Conservation (phyloP, 176 grass and related monocot genomes). For the Oryza punctata region DNA sequence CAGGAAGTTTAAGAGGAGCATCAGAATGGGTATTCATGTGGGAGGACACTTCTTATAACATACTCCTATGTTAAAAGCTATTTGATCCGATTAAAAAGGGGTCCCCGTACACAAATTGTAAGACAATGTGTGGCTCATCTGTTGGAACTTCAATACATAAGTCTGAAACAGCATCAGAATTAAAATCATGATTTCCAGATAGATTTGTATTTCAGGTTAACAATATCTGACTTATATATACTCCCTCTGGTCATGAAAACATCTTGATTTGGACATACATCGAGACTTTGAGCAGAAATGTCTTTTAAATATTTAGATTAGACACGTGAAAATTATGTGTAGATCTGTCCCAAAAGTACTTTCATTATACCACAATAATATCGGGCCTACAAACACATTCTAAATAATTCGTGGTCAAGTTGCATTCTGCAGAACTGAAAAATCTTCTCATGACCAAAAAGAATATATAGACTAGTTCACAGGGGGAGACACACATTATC, state of each 20-base stretch:
- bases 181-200: not conserved
- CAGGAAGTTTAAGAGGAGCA: not conserved
- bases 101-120: not conserved
- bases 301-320: not conserved
- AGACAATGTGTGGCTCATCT: not conserved
- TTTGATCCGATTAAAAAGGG: slow-evolving; percentile 7
- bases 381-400: not conserved
- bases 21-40: not conserved
- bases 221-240: not conserved
- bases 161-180: not conserved
- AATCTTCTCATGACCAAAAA: not conserved
- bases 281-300: not conserved
- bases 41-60: not conserved
- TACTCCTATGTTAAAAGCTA: not conserved
- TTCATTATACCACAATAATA: not conserved
- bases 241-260: not conserved
- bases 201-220: not conserved
- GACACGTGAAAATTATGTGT: not conserved
- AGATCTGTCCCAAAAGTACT: not conserved
- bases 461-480: not conserved
- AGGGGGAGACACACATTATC: not conserved
- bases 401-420: not conserved
- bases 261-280: not conserved
- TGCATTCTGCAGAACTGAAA: not conserved
- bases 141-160: not conserved